Evolutionary conservation across 306 rosid genomes (phyloP).

Genomic region (Cercis canadensis): DNA sequence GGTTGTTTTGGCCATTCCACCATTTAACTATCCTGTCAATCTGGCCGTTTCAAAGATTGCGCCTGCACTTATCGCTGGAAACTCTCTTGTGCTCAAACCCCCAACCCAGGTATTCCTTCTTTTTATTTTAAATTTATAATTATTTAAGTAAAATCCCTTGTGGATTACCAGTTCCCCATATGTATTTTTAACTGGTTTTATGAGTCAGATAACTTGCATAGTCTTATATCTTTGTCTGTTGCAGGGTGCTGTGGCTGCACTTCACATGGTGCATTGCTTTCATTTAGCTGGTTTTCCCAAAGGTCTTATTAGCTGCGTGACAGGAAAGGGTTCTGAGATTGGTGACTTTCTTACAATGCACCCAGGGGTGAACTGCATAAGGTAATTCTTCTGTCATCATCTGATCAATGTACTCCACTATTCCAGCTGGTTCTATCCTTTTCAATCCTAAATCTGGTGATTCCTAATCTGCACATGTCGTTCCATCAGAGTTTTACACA

Average conservation of each 20-base stretch:
- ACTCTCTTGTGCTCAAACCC: conserved; percentile 93
- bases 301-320: conserved; percentile 79
- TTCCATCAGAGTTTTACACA: conserved; percentile 1
- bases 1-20: conserved; percentile 86
- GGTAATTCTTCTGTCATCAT: conserved; percentile 48
- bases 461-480: conserved; percentile 6
- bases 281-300: conserved; percentile 90
- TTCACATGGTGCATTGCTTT: conserved; percentile 90
- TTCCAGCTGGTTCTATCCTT: not conserved
- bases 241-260: conserved; percentile 85
- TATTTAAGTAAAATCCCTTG: not conserved
- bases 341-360: conserved; percentile 96
- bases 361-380: conserved; percentile 77
- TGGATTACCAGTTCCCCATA: not conserved
- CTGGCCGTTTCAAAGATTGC: conserved; percentile 91
- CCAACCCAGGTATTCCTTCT: conserved; percentile 76
- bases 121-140: no score
- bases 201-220: conserved; percentile 8
- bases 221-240: conserved; percentile 8
- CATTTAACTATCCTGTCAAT: conserved; percentile 91
- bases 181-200: conserved; percentile 1
- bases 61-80: conserved; percentile 89
- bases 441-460: not conserved
- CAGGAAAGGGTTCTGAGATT: conserved; percentile 89
- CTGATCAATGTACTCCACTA: not conserved